Conservation (phyloP, 2,329 filamentous ascomycete species). For the Aspergillus ruber region DNA sequence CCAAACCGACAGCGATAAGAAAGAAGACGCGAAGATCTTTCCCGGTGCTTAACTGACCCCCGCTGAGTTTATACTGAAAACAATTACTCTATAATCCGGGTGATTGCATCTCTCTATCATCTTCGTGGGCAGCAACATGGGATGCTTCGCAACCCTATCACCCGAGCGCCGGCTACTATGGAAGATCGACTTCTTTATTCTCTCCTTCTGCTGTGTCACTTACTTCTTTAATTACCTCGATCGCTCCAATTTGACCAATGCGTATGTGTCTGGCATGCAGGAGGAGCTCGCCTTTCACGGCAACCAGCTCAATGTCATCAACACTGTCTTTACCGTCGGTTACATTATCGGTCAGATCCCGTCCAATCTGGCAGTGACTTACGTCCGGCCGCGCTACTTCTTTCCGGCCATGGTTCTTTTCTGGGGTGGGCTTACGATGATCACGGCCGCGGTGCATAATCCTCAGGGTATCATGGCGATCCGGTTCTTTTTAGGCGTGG, state of each 20-base stretch:
- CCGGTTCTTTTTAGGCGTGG: slow-evolving; percentile 32
- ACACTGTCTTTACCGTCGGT: slow-evolving; percentile 20
- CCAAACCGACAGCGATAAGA: too few relatives aligned
- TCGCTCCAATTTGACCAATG: slow-evolving; percentile 43
- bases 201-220: slow-evolving; percentile 40
- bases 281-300: slow-evolving; percentile 27
- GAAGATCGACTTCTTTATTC: slow-evolving; percentile 48
- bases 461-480: slow-evolving; percentile 28
- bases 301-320: slow-evolving; percentile 22
- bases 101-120: too few relatives aligned
- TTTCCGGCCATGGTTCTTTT: slow-evolving; percentile 24
- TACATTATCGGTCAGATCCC: slow-evolving; percentile 21
- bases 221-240: slow-evolving; percentile 47
- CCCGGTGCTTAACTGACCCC: too few relatives aligned
- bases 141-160: neutral
- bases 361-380: slow-evolving; percentile 18
- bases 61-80: too few relatives aligned
- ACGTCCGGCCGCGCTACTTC: slow-evolving; percentile 20
- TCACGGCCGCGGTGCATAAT: slow-evolving; percentile 22
- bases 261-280: slow-evolving; percentile 36
- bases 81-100: too few relatives aligned
- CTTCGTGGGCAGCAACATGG: neutral
- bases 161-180: slow-evolving; percentile 40
- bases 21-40: too few relatives aligned
- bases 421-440: slow-evolving; percentile 28